Percentiles rank a stretch among this genome's conserved stretches.
These are phyloP conservation scores for Pichia pseudocactophila DNA, from an alignment of 805 yeast genomes.

Conservation along the genomic window DNA sequence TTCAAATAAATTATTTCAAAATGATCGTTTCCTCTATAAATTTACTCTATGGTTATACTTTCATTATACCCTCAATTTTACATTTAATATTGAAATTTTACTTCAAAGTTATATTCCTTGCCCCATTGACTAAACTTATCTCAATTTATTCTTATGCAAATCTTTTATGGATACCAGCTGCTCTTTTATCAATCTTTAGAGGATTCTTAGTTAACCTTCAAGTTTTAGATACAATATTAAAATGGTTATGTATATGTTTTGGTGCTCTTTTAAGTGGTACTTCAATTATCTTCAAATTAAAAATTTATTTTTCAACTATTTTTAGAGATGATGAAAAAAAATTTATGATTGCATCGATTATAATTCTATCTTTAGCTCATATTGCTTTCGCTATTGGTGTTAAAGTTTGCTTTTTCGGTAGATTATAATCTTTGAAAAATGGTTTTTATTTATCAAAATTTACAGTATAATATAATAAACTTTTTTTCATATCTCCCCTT, in stretches of 20 bases:
- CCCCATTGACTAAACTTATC: slow-evolving; percentile 49
- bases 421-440: slow-evolving; percentile 11
- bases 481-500: too few relatives aligned
- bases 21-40: slow-evolving; percentile 60
- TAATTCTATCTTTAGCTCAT: slow-evolving; percentile 40
- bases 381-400: slow-evolving; percentile 52
- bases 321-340: slow-evolving; percentile 31
- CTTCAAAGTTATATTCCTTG: slow-evolving; percentile 39
- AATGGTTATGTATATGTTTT: slow-evolving; percentile 52
- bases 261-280: slow-evolving; percentile 59
- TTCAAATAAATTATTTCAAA: slow-evolving; percentile 45
- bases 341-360: slow-evolving; percentile 30
- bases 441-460: too few relatives aligned
- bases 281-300: slow-evolving; percentile 39
- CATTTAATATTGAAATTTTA: slow-evolving; percentile 45
- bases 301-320: slow-evolving; percentile 31
- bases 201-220: slow-evolving; percentile 41
- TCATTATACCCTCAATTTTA: slow-evolving; percentile 50
- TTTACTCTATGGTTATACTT: slow-evolving; percentile 68
- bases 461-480: too few relatives aligned
- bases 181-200: slow-evolving; percentile 49
- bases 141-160: slow-evolving; percentile 83
- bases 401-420: slow-evolving; percentile 51
- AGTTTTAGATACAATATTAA: slow-evolving; percentile 38
- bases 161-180: slow-evolving; percentile 78